Conservation (phyloP, 352 stramenopile species). For the Pythium rhizo-oryzae region DNA sequence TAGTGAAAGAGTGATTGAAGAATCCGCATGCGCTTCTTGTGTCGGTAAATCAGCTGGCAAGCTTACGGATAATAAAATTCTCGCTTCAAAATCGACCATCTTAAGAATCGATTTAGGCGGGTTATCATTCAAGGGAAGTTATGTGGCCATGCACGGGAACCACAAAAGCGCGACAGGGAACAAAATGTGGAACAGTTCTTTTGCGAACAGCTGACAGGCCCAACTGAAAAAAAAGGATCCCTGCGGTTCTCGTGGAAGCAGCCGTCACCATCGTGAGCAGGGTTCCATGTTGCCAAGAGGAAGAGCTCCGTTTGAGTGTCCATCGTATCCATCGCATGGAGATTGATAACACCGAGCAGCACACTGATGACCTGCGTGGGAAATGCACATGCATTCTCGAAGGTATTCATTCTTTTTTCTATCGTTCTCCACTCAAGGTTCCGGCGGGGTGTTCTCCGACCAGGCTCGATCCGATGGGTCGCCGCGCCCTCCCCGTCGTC, state of each 20-base stretch:
- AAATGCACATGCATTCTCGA: conserved; percentile 1
- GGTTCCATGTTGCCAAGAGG: too few relatives aligned
- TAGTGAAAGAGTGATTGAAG: not conserved
- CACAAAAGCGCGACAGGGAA: conserved; percentile 18
- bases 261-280: not conserved
- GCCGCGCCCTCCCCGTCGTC: not conserved
- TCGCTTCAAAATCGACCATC: conserved; percentile 8
- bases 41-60: conserved; percentile 11
- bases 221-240: conserved; percentile 3
- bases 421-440: not conserved
- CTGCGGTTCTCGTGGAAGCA: not conserved
- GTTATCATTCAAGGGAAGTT: not conserved
- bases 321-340: too few relatives aligned
- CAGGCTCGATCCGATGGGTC: not conserved
- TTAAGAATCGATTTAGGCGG: conserved; percentile 1
- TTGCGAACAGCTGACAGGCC: not conserved
- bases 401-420: conserved; percentile 13
- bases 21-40: not conserved
- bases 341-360: too few relatives aligned
- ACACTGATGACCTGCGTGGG: not conserved
- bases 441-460: not conserved
- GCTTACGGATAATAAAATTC: not conserved
- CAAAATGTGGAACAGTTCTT: not conserved
- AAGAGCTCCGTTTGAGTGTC: too few relatives aligned
- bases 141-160: not conserved